Evolutionary conservation across 2,329 filamentous ascomycete genomes (phyloP).

Genomic region (Cercospora zeae-maydis): DNA sequence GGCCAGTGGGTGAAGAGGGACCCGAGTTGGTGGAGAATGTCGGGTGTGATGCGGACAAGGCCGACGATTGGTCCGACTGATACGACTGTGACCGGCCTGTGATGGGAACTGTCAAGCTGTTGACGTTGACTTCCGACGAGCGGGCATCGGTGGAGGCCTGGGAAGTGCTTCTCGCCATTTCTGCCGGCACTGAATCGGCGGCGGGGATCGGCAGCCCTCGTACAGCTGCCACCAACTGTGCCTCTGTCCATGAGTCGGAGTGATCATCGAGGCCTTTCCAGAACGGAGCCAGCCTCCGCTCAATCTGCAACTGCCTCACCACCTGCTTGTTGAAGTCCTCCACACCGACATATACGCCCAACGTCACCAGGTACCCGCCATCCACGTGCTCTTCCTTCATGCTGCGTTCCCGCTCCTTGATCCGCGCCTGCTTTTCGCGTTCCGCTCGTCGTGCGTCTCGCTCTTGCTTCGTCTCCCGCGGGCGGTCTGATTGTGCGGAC

Average conservation of each 20-base stretch:
- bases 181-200: constrained; percentile 75
- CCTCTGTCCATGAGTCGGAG: constrained; percentile 83
- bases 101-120: constrained; percentile 76
- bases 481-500: constrained; percentile 50
- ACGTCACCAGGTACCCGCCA: constrained; percentile 88
- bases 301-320: constrained; percentile 92
- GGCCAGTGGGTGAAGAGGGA: constrained; percentile 45
- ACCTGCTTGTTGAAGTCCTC: constrained; percentile 91
- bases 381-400: constrained; percentile 90
- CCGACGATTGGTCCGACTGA: constrained; percentile 67
- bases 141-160: constrained; percentile 42
- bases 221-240: constrained; percentile 89
- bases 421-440: constrained; percentile 68
- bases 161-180: constrained; percentile 51
- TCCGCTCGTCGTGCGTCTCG: constrained; percentile 82
- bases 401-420: constrained; percentile 85
- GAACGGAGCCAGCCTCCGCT: constrained; percentile 87
- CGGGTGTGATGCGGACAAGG: constrained; percentile 57
- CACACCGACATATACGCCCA: constrained; percentile 84
- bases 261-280: constrained; percentile 93
- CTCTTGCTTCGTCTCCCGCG: constrained; percentile 86
- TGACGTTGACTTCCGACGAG: constrained; percentile 59
- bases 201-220: constrained; percentile 79
- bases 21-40: constrained; percentile 54
- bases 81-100: constrained; percentile 71